These are phyloP conservation scores for Schrenkiella parvula DNA, from an alignment of 345 rosid genomes.

Conservation along the genomic window DNA sequence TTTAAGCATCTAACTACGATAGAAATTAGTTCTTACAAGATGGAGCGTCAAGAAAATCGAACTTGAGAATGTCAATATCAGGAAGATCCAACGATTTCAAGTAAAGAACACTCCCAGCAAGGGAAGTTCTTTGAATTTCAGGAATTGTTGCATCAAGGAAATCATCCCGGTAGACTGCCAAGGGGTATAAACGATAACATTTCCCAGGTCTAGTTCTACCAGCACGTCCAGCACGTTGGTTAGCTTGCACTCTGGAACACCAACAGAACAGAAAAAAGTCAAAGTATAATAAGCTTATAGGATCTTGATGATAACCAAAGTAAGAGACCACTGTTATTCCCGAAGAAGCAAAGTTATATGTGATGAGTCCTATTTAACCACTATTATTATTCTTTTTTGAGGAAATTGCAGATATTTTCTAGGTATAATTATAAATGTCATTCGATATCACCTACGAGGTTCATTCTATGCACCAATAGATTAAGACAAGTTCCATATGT, in stretches of 20 bases:
- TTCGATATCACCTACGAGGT: not conserved
- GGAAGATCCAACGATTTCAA: conserved; percentile 91
- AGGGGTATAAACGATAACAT: conserved; percentile 88
- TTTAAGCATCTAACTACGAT: not conserved
- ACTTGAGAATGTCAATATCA: conserved; percentile 83
- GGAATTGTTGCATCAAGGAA: conserved; percentile 90
- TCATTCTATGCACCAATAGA: not conserved
- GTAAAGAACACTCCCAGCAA: conserved; percentile 91
- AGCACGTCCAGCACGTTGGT: conserved; percentile 97
- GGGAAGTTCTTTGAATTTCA: conserved; percentile 95
- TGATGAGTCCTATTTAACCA: conserved; percentile 6
- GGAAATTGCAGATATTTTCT: not conserved
- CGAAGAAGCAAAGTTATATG: conserved; percentile 1
- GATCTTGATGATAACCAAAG: not conserved
- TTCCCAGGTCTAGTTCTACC: conserved; percentile 98
- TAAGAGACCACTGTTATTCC: not conserved
- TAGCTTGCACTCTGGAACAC: conserved; percentile 85
- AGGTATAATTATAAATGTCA: conserved; percentile 13
- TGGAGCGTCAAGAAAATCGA: conserved; percentile 95
- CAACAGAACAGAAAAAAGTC: conserved; percentile 6
- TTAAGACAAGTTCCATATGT: not conserved
- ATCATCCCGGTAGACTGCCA: conserved; percentile 65
- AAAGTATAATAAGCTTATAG: conserved; percentile 6
- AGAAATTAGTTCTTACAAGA: conserved; percentile 54
- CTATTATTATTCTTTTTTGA: not conserved